Base-by-base conservation (phyloP, 495 filamentous ascomycete genomes). In the Usnea hakonensis region DNA sequence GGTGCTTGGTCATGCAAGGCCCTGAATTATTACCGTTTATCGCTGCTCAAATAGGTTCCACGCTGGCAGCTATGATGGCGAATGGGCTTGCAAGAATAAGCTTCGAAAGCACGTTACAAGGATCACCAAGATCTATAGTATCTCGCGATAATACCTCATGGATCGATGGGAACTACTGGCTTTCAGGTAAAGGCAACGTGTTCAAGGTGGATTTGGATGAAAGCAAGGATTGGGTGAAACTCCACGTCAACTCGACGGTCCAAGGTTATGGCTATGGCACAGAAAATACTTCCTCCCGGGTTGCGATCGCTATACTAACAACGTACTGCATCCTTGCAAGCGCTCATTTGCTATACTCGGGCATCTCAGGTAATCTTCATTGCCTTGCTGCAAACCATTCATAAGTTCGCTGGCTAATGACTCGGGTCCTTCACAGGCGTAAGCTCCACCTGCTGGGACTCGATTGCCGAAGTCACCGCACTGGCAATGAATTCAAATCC, bases 381-480 rank as follows among this genome's bases (percentile, higher is more conserved):
- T n/a, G n/a, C n/a, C n/a, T n/a, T n/a, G n/a, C n/a, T n/a, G n/a
- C n/a, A n/a, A n/a, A n/a, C n/a, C n/a, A n/a, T n/a, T n/a, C n/a
- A n/a, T n/a, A n/a, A n/a, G n/a, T n/a, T n/a, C n/a, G n/a, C n/a
- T 35, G 32, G 16, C 61, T 30, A 41, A 63, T 26, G 43, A 21
- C 35, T n/a, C n/a, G n/a, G n/a, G n/a, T n/a, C n/a, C n/a, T n/a
- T n/a, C n/a, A 30, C 40, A 65, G 64, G 64, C 21, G 46, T 65
- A 19, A 57, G 28, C 26, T 66, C 64, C 43, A 67, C 64, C 28
- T 64, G 57, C 57, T 67, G 65, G 62, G 65, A 67, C 28, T 65
- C 62, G 14, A 64, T 67, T 35, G 53, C 37, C 3, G 65, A 67
- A 41, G 55, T 67, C 57, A 62, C 58, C 9, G 65, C 58, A 2